These are phyloP conservation scores for Pleurotus ostreatus DNA, from an alignment of 768 basidiomycete species.

Conservation along the genomic window DNA sequence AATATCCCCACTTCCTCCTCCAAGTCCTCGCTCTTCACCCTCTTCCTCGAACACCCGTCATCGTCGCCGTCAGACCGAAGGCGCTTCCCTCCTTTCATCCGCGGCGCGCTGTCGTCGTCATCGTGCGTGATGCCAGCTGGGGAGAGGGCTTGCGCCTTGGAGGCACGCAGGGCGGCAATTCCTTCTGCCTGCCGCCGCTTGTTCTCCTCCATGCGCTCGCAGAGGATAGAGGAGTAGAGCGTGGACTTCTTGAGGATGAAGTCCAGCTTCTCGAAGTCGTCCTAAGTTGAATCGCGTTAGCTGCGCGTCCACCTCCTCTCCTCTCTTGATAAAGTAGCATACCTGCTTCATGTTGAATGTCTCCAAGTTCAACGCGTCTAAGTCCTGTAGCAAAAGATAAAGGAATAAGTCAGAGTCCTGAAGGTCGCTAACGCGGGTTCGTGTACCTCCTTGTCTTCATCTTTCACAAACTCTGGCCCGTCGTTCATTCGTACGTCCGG, in stretches of 20 bases:
- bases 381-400: not conserved
- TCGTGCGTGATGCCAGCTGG: not conserved
- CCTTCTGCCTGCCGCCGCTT: constrained; percentile 27
- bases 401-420: not conserved
- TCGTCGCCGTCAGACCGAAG: constrained; percentile 15
- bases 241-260: constrained; percentile 73
- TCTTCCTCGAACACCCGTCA: constrained; percentile 8
- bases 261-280: constrained; percentile 31
- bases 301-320: not conserved
- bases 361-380: not conserved
- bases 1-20: constrained; percentile 37
- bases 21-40: constrained; percentile 10
- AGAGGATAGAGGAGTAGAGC: constrained; percentile 68
- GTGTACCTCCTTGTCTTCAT: too few relatives aligned
- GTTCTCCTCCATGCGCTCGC: constrained; percentile 71
- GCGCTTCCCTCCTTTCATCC: constrained; percentile 18
- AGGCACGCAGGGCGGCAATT: constrained; percentile 14
- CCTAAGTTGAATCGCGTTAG: not conserved
- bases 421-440: too few relatives aligned
- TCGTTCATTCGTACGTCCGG: too few relatives aligned
- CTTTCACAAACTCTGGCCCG: too few relatives aligned
- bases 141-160: not conserved
- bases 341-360: not conserved
- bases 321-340: not conserved
- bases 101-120: not conserved